Conservation (phyloP, 345 rosid species). For the Lepidium didymum region DNA sequence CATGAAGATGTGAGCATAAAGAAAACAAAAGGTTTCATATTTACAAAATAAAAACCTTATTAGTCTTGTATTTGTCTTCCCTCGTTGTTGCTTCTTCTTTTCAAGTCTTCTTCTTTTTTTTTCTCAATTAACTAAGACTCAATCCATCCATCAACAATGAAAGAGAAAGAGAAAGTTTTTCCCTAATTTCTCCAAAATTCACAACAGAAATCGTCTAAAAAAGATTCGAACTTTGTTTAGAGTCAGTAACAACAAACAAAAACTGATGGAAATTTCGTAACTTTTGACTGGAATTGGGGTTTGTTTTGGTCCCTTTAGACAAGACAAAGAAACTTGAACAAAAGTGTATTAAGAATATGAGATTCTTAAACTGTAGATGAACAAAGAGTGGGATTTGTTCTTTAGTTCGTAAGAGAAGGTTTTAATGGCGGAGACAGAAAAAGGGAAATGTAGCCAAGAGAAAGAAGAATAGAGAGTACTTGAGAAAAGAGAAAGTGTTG, state of each 20-base stretch:
- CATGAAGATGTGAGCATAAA: slow-evolving; percentile 1
- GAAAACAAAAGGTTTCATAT: neutral
- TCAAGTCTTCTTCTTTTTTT: slow-evolving; percentile 24
- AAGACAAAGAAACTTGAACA: neutral
- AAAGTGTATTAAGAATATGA: neutral
- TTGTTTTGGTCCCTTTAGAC: neutral
- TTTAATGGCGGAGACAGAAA: slow-evolving; percentile 16
- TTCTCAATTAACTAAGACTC: slow-evolving; percentile 8
- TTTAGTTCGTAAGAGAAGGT: slow-evolving; percentile 18
- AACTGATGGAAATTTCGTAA: neutral
- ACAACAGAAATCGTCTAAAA: neutral
- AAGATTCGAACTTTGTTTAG: no score
- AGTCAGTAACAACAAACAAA: neutral
- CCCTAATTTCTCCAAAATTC: neutral
- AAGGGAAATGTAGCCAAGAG: slow-evolving; percentile 8
- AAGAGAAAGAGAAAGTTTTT: neutral
- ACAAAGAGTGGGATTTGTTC: slow-evolving; percentile 21
- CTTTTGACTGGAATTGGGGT: neutral
- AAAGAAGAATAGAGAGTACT: slow-evolving; percentile 16
- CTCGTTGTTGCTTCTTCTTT: slow-evolving; percentile 52
- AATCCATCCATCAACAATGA: slow-evolving; percentile 11
- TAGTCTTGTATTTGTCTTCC: slow-evolving; percentile 73
- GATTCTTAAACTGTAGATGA: slow-evolving; percentile 1
- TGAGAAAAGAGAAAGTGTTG: slow-evolving; percentile 66
- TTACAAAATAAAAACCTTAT: slow-evolving; percentile 52